Evolutionary conservation across 108 stramenopile species (phyloP).

Genomic region (Epithemia pelagica): DNA sequence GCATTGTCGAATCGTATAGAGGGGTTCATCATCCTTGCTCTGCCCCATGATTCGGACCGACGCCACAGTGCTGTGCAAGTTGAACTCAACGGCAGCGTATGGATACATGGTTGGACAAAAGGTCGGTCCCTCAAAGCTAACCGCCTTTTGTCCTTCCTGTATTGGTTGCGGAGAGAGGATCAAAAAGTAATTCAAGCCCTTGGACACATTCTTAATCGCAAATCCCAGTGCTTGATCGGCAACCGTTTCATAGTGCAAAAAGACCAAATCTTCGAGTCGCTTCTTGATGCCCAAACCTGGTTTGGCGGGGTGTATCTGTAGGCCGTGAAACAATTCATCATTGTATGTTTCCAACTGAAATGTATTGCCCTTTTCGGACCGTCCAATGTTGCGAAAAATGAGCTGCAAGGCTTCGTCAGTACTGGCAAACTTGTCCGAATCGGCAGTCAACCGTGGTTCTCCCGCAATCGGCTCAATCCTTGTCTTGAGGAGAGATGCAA

Average conservation of each 20-base stretch:
- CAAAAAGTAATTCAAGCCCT: background rate
- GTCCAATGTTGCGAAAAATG: background rate
- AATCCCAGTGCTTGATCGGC: background rate
- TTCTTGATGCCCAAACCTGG: background rate
- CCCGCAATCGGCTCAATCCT: background rate
- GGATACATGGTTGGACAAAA: conserved; percentile 1
- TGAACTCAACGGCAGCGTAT: background rate
- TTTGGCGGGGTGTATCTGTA: background rate
- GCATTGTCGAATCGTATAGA: background rate
- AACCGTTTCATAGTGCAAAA: background rate
- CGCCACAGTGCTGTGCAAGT: background rate
- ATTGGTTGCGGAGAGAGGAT: background rate
- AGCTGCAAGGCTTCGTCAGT: background rate
- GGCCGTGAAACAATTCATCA: background rate
- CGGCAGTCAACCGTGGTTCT: background rate
- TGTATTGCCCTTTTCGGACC: background rate
- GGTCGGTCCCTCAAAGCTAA: background rate
- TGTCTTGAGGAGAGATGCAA: background rate
- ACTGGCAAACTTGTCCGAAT: background rate
- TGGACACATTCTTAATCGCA: background rate
- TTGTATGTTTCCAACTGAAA: background rate
- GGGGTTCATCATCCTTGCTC: background rate
- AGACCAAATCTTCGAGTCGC: background rate
- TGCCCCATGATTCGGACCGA: background rate
- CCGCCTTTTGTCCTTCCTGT: background rate